Percentiles rank a stretch among this genome's conserved stretches.
phyloP scores from a whole-genome alignment of 2,329 filamentous ascomycete genomes.

The Penicillium sp. region DNA sequence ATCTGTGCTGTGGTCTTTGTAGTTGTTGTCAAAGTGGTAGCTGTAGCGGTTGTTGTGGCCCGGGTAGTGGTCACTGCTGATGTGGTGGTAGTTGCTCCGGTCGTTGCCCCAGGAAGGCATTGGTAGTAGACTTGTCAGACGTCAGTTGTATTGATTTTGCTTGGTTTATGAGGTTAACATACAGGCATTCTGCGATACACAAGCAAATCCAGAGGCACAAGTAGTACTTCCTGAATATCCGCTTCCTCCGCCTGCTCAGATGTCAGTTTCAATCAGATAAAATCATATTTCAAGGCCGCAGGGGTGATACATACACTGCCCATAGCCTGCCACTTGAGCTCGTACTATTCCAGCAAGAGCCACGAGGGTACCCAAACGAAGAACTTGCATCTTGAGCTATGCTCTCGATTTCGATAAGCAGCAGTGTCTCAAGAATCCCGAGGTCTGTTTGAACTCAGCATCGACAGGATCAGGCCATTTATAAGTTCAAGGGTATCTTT shows the following conservation, averaged over 20 bases:
- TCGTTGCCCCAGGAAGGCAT: constrained; percentile 16
- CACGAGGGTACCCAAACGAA: constrained; percentile 10
- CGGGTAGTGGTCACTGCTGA: constrained; percentile 7
- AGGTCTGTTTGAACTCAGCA: neutral
- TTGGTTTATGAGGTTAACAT: neutral
- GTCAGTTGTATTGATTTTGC: neutral
- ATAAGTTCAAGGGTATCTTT: neutral
- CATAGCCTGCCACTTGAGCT: constrained; percentile 17
- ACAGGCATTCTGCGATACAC: constrained; percentile 20
- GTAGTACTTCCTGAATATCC: constrained; percentile 16
- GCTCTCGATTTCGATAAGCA: neutral
- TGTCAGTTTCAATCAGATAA: neutral
- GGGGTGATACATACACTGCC: constrained; percentile 11
- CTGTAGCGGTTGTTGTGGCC: constrained; percentile 6
- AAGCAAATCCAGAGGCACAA: constrained; percentile 14
- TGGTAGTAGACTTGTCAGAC: constrained; percentile 14
- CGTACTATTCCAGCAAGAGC: constrained; percentile 9
- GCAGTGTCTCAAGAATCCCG: neutral
- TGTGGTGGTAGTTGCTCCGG: constrained; percentile 4
- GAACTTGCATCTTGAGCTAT: constrained; percentile 9
- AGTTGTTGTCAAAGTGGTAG: constrained; percentile 11
- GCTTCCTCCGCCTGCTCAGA: constrained; percentile 11
- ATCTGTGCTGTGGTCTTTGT: constrained; percentile 7
- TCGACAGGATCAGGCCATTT: neutral
- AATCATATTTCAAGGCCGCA: neutral